Conservation (phyloP, 2,329 filamentous ascomycete species). For the Exophiala sp. region DNA sequence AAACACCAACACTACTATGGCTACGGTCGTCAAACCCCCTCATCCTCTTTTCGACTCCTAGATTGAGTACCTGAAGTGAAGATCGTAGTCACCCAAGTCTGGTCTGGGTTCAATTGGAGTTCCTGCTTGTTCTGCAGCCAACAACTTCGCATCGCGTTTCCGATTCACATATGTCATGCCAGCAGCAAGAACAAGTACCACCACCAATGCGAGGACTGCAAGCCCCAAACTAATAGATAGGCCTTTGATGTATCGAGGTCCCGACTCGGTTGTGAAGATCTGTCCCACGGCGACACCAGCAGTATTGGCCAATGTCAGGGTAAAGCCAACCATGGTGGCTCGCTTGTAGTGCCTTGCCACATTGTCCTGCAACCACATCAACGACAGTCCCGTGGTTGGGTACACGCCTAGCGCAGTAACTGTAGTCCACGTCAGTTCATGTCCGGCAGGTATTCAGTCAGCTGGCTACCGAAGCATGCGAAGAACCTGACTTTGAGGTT, state of each 20-base stretch:
- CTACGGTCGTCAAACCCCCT: too few relatives aligned
- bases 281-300: constrained; percentile 40
- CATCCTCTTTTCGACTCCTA: neutral
- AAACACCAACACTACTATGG: too few relatives aligned
- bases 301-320: constrained; percentile 46
- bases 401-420: constrained; percentile 30
- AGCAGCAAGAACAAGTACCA: constrained; percentile 30
- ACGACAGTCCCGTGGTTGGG: constrained; percentile 34
- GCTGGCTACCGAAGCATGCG: constrained; percentile 28
- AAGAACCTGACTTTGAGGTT: constrained; percentile 31
- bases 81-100: constrained; percentile 31
- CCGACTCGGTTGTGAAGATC: constrained; percentile 32
- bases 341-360: constrained; percentile 46
- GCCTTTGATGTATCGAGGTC: constrained; percentile 31
- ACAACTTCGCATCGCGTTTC: constrained; percentile 24
- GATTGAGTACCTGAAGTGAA: constrained; percentile 28
- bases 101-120: constrained; percentile 24
- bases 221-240: constrained; percentile 28
- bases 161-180: constrained; percentile 31
- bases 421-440: constrained; percentile 2
- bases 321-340: constrained; percentile 43
- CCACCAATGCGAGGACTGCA: constrained; percentile 27
- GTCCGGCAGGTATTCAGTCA: neutral
- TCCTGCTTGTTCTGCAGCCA: constrained; percentile 2
- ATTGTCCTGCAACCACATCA: constrained; percentile 47